phyloP scores from a whole-genome alignment of 1,284 basidiomycete species.

The Psilocybe mexicana region DNA sequence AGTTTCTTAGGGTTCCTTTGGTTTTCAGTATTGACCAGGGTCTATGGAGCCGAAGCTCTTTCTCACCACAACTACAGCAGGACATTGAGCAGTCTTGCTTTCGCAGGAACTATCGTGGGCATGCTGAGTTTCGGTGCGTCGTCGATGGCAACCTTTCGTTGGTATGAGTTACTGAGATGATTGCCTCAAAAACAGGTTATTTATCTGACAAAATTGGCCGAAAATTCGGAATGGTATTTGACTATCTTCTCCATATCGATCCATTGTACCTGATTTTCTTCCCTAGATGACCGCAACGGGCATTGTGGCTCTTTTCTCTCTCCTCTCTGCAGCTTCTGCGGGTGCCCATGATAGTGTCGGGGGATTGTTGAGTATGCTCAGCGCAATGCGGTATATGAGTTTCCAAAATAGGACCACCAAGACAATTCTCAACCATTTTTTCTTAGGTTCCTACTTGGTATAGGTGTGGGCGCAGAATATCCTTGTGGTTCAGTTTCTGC shows the following conservation, averaged over 20 bases:
- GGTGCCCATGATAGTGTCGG: constrained; percentile 73
- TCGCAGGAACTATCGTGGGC: constrained; percentile 85
- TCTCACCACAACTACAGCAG: constrained; percentile 55
- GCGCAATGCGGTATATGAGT: constrained; percentile 58
- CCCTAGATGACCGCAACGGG: constrained; percentile 71
- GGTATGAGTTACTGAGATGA: neutral
- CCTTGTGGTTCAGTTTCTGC: constrained; percentile 91
- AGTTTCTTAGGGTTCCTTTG: neutral
- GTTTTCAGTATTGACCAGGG: constrained; percentile 56
- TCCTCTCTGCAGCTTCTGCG: constrained; percentile 79
- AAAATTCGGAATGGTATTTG: constrained; percentile 81
- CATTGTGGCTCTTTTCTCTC: constrained; percentile 81
- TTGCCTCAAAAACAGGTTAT: constrained; percentile 42
- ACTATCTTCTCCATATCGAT: constrained; percentile 5
- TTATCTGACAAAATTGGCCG: constrained; percentile 86
- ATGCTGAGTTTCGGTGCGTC: constrained; percentile 67
- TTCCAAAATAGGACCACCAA: neutral
- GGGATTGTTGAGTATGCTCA: constrained; percentile 72
- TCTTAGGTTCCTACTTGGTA: constrained; percentile 73
- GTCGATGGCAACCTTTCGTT: no score
- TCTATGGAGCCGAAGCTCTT: constrained; percentile 60
- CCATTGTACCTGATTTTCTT: neutral
- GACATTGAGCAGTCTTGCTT: constrained; percentile 67
- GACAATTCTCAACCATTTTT: constrained; percentile 1
- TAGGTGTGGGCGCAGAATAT: constrained; percentile 89